Conservation (phyloP, 1,284 basidiomycete genomes). For the Sphaerobolus stellatus region DNA sequence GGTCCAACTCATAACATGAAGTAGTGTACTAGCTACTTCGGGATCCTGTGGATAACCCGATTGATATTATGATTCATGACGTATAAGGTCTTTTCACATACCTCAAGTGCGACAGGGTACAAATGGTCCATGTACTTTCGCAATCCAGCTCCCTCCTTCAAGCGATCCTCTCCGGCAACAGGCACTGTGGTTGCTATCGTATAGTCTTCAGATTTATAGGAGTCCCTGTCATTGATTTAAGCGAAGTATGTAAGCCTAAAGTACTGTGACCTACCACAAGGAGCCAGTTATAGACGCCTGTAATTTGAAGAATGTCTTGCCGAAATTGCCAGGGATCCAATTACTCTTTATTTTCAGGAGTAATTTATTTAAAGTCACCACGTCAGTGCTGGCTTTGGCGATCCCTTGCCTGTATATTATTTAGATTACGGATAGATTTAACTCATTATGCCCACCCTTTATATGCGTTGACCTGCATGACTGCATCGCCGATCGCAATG, state of each 20-base stretch:
- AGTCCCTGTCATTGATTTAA: neutral
- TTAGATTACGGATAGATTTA: neutral
- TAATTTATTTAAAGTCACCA: neutral
- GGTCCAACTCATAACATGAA: too few species aligned
- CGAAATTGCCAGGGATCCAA: neutral
- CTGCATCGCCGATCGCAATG: neutral
- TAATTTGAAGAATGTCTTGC: neutral
- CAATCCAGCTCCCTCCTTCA: too few species aligned
- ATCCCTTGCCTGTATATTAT: neutral
- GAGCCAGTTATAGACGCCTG: neutral
- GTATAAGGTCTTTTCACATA: too few species aligned
- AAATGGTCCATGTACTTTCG: neutral
- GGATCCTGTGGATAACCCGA: too few species aligned
- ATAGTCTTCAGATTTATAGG: constrained; percentile 19
- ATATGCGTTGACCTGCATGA: neutral
- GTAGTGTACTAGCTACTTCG: too few species aligned
- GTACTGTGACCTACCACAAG: neutral
- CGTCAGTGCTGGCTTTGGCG: neutral
- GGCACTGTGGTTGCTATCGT: constrained; percentile 20
- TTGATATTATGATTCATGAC: too few species aligned
- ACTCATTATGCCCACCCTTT: neutral
- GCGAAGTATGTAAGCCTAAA: neutral
- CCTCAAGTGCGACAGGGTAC: too few species aligned
- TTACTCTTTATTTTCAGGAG: neutral
- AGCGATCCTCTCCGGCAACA: constrained; percentile 18